Evolutionary conservation across 2,329 filamentous ascomycete species (phyloP), one percentile per base, ranked within the genome.

Genomic region (Trichoderma sp.): DNA sequence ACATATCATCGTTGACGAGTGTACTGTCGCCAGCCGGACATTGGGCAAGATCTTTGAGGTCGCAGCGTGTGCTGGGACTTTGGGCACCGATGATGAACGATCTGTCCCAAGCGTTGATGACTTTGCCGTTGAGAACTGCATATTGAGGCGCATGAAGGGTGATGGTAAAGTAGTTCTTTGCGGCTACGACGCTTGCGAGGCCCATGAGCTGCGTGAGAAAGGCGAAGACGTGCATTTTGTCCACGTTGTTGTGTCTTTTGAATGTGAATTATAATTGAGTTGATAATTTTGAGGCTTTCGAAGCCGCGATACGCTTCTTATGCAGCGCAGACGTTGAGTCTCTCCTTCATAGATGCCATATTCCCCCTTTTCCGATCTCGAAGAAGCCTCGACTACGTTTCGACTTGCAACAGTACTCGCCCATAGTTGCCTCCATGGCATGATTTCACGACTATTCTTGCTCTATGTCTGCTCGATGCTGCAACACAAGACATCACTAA

Each of bases 71-170:
- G 61, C 74, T 79, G 3, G 78, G 78, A 1, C 32, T 56, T 0
- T 73, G 34, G 5, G 77, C 76, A 0, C 79, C 79, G 5, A 81
- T 77, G 26, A 79, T 70, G 66, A 81, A 80, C 5, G 75, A 73
- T 7, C 68, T 74, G 43, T 76, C 63, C 1, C 74, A 71, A 3
- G 79, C 79, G 57, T 81, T 77, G 75, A 81, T 75, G n/a, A 72
- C 51, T 6, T 74, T 74, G 28, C 62, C 73, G 32, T 79, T 75
- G 18, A 80, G 72, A 2, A 75, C 30, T 4, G 74, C 75, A 1
- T 72, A 7, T 0, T 70, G 34, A 0, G 79, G 79, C 0, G 75
- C 72, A 66, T 77, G 78, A 15, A 77, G 75, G 0, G 74, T 74
- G 36, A 80, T 72, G 9, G 76, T 75, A 69, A 77, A 79, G 73